Evolutionary conservation across 208 protist genomes (phyloP), one percentile per base, ranked within the genome.

Genomic region (Plasmodiophora brassicae): DNA sequence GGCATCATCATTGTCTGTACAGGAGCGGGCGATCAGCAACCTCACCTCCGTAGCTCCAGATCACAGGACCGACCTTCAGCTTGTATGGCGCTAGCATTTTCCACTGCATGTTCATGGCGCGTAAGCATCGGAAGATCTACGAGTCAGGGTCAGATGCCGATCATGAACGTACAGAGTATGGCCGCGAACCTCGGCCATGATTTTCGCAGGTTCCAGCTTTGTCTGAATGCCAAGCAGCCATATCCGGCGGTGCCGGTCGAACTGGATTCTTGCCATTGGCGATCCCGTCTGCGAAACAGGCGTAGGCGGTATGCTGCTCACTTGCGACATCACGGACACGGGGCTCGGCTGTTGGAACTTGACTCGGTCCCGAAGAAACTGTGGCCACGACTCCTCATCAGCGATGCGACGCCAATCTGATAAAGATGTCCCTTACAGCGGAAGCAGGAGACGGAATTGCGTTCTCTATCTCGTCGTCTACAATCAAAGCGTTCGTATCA

Each of bases 51-150:
- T 53, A 41, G 38, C 35, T 46, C 14, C 14, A 5, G 60, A 10
- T 22, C 14, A 8, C 1, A 14, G 32, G 1, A 10, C 83, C 45
- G 44, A 14, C 41, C 45, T 85, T 85, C 45, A 53, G 28, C 83
- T 45, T 35, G 38, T 50, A 53, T 25, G 83, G 57, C 71, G 85
- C 71, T 84, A 65, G 32, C 45, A 41, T 5, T 46, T 46, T 44
- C 88, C 89, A 86, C 89, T 92, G 5, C 44, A 43, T 20, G 10
- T 45, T 25, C 36, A 50, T 25, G n/a, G 45, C 1, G 32, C 83
- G 83, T n/a, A 85, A n/a, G 20, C 36, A 10, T n/a, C 83, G 14
- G 28, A 43, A 50, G 83, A 50, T n/a, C n/a, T n/a, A n/a, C n/a
- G n/a, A n/a, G n/a, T n/a, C n/a, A n/a, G n/a, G n/a, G n/a, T n/a